phyloP scores from a whole-genome alignment of 495 filamentous ascomycete genomes.

The Filosporella fistucella region DNA sequence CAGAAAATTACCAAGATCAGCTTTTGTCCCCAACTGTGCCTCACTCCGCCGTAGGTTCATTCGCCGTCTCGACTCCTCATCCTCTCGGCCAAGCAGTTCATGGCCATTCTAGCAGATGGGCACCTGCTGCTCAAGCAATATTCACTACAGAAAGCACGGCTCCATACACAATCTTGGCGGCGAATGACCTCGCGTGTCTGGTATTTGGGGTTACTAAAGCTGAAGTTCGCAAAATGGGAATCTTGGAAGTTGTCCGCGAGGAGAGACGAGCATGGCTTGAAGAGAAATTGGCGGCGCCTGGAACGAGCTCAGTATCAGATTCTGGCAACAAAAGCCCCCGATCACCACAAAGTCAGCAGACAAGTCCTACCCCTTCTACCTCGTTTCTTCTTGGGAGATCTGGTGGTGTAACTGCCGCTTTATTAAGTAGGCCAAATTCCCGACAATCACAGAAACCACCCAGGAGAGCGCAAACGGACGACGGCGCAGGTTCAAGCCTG shows the following conservation, averaged over 20 bases:
- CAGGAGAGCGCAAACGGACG: conserved; percentile 65
- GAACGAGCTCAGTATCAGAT: conserved; percentile 26
- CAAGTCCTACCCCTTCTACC: conserved; percentile 40
- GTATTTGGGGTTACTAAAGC: conserved; percentile 93
- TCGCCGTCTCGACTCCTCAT: conserved; percentile 26
- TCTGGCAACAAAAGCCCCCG: conserved; percentile 36
- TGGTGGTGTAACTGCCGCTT: conserved; percentile 81
- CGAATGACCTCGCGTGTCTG: conserved; percentile 95
- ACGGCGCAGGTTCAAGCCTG: conserved; percentile 65
- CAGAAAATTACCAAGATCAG: conserved; percentile 42
- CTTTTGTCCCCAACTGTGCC: conserved; percentile 39
- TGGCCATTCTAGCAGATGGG: conserved; percentile 84
- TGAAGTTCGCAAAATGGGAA: conserved; percentile 91
- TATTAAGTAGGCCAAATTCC: conserved; percentile 85
- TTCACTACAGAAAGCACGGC: conserved; percentile 85
- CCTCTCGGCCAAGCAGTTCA: conserved; percentile 50
- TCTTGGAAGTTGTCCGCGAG: conserved; percentile 87
- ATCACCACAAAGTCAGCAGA: conserved; percentile 37
- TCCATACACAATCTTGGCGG: conserved; percentile 93
- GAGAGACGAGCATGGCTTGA: conserved; percentile 89
- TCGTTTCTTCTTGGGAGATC: conserved; percentile 46
- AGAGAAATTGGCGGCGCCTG: conserved; percentile 61
- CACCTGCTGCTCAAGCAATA: conserved; percentile 89
- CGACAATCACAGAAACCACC: conserved; percentile 43
- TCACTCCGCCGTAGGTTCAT: conserved; percentile 29